Evolutionary conservation across 2,329 filamentous ascomycete genomes (phyloP).

Genomic region (Calonectria leucothoes): DNA sequence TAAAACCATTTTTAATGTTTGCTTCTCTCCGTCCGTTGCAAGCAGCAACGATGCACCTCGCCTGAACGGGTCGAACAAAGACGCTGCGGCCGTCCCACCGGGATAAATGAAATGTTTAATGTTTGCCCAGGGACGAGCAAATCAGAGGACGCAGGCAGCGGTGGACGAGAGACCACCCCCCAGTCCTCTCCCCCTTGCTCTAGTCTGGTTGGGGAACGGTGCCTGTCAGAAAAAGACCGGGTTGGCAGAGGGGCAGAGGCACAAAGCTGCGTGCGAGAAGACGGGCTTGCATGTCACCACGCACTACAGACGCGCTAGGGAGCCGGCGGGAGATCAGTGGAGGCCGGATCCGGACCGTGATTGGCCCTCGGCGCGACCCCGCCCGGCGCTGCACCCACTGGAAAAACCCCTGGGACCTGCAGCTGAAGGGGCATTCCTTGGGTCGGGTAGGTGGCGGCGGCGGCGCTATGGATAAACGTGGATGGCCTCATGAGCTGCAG

Average conservation of each 20-base stretch:
- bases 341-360: neutral
- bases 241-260: neutral
- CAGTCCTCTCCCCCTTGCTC: neutral
- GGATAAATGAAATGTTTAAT: constrained; percentile 20
- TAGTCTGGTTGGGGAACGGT: neutral
- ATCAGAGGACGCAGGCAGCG: neutral
- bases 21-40: neutral
- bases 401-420: constrained; percentile 5
- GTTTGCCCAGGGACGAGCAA: constrained; percentile 4
- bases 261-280: too few species aligned
- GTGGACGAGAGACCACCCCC: neutral
- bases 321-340: constrained; percentile 22
- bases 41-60: neutral
- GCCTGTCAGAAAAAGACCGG: neutral
- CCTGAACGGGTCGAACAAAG: neutral
- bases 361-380: neutral
- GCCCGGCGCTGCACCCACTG: neutral
- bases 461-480: neutral
- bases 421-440: neutral
- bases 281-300: neutral
- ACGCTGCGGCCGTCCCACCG: neutral
- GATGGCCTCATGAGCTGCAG: neutral
- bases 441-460: neutral
- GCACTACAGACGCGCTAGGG: constrained; percentile 2
- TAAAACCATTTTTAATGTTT: neutral